phyloP scores from a whole-genome alignment of 1,284 basidiomycete species.

The Cryptococcus wingfieldii region DNA sequence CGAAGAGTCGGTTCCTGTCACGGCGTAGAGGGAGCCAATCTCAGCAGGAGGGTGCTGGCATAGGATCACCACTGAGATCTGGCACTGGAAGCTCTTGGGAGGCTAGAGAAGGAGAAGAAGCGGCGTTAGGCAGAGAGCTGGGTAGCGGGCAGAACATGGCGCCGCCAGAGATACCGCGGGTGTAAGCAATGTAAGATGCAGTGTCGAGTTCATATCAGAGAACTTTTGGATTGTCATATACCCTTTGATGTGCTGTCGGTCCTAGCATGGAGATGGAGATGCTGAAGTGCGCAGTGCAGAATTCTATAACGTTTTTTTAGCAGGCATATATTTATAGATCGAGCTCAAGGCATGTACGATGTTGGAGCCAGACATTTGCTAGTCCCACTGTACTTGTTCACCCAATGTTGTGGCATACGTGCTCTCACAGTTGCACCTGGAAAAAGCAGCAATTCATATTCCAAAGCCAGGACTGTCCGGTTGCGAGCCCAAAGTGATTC shows the following conservation, averaged over 20 bases:
- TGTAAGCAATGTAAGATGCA: constrained; percentile 3
- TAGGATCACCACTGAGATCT: constrained; percentile 7
- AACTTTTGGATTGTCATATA: neutral
- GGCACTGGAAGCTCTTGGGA: neutral
- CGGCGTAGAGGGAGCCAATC: neutral
- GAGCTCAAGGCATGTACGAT: neutral
- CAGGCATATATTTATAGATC: neutral
- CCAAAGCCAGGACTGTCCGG: neutral
- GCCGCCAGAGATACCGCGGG: constrained; percentile 21
- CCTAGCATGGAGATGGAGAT: neutral
- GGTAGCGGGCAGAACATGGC: constrained; percentile 20
- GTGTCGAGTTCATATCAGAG: neutral
- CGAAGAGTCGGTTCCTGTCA: constrained; percentile 3
- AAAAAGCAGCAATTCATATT: neutral
- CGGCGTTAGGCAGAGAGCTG: constrained; percentile 10
- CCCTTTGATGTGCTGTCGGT: neutral
- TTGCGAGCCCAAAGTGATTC: neutral
- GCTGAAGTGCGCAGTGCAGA: neutral
- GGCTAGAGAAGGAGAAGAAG: constrained; percentile 10
- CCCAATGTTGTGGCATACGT: too few species aligned
- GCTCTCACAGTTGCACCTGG: neutral
- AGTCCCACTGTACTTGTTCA: too few species aligned
- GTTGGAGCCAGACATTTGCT: neutral
- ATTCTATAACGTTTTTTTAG: neutral
- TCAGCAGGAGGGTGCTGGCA: neutral